Evolutionary conservation across 257 asterid genomes (phyloP).

Genomic region (Jacaranda mimosifolia): DNA sequence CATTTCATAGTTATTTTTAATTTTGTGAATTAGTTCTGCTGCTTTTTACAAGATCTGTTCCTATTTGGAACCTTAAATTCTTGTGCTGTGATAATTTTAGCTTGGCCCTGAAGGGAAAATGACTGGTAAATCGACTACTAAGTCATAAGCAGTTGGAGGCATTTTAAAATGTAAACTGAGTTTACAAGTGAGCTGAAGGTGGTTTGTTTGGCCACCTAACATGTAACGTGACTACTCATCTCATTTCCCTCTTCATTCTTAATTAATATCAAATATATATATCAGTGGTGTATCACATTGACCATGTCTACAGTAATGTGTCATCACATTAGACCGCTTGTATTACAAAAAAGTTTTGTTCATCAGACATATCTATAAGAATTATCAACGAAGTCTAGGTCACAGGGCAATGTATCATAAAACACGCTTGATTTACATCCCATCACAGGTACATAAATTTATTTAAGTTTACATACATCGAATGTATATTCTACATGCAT

Average conservation of each 20-base stretch:
- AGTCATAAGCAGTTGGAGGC: constrained; percentile 38
- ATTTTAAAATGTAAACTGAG: constrained; percentile 29
- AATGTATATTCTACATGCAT: too few species aligned
- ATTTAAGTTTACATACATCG: too few species aligned
- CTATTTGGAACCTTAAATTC: not conserved
- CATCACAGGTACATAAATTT: too few species aligned
- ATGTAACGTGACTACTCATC: constrained; percentile 39
- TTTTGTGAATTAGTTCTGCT: not conserved
- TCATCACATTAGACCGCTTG: constrained; percentile 25
- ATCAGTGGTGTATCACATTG: constrained; percentile 35
- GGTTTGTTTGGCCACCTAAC: constrained; percentile 48
- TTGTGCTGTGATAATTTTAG: constrained; percentile 27
- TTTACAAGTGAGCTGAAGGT: constrained; percentile 40
- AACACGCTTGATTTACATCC: not conserved
- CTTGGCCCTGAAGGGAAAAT: constrained; percentile 43
- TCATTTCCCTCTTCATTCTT: constrained; percentile 29
- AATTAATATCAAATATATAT: constrained; percentile 25
- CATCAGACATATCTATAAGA: not conserved
- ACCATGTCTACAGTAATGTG: constrained; percentile 11
- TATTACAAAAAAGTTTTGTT: not conserved
- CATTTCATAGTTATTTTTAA: not conserved
- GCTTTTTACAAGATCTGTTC: not conserved
- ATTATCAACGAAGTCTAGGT: not conserved
- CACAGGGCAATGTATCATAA: not conserved
- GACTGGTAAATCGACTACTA: constrained; percentile 25